phyloP scores from a whole-genome alignment of 1,139 yeast species.

The Magnusiomyces sp. region DNA sequence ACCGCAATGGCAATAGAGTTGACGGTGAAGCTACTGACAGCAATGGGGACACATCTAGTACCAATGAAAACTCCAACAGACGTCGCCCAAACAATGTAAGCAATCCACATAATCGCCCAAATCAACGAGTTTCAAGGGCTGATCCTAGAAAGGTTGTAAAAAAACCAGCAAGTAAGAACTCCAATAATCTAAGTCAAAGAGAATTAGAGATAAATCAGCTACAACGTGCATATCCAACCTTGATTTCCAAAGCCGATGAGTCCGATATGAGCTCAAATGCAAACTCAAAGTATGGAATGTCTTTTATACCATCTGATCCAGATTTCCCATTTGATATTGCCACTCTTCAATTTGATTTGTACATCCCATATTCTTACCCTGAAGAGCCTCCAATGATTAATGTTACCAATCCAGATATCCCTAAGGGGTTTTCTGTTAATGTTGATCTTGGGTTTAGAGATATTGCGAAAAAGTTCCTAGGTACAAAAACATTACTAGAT shows the following conservation, averaged over 20 bases:
- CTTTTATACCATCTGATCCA: slow-evolving; percentile 54
- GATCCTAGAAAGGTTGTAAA: slow-evolving; percentile 15
- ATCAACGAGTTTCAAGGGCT: slow-evolving; percentile 10
- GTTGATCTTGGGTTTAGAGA: slow-evolving; percentile 55
- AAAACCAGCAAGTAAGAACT: slow-evolving; percentile 18
- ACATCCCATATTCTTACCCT: slow-evolving; percentile 53
- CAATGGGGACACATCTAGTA: neutral
- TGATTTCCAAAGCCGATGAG: slow-evolving; percentile 2
- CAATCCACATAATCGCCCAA: slow-evolving; percentile 7
- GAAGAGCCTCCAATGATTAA: slow-evolving; percentile 22
- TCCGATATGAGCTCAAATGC: neutral
- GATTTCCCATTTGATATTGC: slow-evolving; percentile 63
- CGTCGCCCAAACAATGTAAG: neutral
- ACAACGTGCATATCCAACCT: slow-evolving; percentile 8
- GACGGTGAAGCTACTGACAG: neutral
- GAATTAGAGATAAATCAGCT: slow-evolving; percentile 14
- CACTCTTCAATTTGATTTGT: slow-evolving; percentile 42
- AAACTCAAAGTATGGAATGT: slow-evolving; percentile 16
- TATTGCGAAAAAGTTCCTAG: slow-evolving; percentile 39
- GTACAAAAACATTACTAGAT: slow-evolving; percentile 37
- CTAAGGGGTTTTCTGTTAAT: slow-evolving; percentile 59
- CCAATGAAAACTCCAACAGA: neutral
- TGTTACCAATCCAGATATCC: slow-evolving; percentile 61
- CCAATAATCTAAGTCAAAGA: slow-evolving; percentile 15
- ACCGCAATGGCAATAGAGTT: neutral